Base-by-base conservation (phyloP, 139 green algal species). In the Monoraphidium neglectum region DNA sequence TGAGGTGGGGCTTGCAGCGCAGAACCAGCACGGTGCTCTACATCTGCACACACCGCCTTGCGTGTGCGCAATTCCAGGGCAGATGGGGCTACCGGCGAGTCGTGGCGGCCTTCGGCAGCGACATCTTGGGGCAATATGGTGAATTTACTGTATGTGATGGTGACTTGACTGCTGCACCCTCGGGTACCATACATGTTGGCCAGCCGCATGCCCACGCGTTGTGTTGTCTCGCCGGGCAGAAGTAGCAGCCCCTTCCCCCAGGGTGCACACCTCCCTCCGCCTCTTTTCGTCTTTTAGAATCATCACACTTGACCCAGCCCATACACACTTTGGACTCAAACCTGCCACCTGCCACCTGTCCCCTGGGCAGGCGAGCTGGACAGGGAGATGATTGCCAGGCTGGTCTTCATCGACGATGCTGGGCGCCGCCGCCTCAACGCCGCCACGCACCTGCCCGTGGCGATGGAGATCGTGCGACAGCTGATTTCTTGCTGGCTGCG, bases 371-470 rank as follows among this genome's bases (percentile, higher is more conserved):
- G 91, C 0, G 77, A 89, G 33, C 47, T 97, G 0, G 84, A 97
- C 72, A 74, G 92, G 1, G 84, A 90, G 5, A 65, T 72, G 13
- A 74, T 97, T 28, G 90, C 81, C 0, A 21, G 47, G 1, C n/a
- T 95, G 21, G 81, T 93, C 6, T 97, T 97, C 68, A 38, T 12
- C 13, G 79, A 95, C 53, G 30, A 64, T 1, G 32, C 56, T 0
- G 76, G 81, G 1, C 85, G 93, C 1, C 54, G 70, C 21, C 83
- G 82, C 30, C 68, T 97, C 2, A 96, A 97, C 65, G 23, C 38
- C 1, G 91, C 91, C 4, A 95, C 90, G 0, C 92, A 97, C 70
- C 68, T 88, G 0, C 84, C 89, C 3, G 78, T 97, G 26, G 70
- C 18, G 1, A 0, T 90, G n/a, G 80, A 83, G 38, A 67, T 95